phyloP scores from a whole-genome alignment of 2,329 filamentous ascomycete genomes.

The Monilinia fructicola region DNA sequence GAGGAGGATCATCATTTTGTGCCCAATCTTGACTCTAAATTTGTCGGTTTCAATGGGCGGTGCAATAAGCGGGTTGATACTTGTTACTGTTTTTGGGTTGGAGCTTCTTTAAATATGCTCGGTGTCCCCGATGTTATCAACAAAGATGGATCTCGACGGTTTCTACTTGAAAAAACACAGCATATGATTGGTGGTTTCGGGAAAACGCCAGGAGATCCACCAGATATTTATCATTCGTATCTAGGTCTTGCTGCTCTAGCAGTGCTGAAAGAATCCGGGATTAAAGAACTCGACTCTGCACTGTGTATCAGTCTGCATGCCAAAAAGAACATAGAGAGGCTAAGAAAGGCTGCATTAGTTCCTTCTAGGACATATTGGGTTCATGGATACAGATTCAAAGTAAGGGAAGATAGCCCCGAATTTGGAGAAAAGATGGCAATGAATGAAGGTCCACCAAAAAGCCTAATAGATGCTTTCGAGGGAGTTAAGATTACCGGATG shows the following conservation, averaged over 20 bases:
- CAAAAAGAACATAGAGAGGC: constrained; percentile 48
- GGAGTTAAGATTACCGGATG: constrained; percentile 14
- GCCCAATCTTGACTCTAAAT: constrained; percentile 32
- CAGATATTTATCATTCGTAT: constrained; percentile 85
- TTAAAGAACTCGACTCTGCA: constrained; percentile 71
- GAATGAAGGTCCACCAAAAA: constrained; percentile 26
- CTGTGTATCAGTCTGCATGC: constrained; percentile 71
- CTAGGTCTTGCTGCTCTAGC: constrained; percentile 80
- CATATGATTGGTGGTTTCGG: constrained; percentile 81
- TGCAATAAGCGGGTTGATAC: constrained; percentile 92
- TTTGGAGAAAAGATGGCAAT: constrained; percentile 30
- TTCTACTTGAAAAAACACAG: constrained; percentile 82
- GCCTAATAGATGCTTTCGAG: constrained; percentile 23
- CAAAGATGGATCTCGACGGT: constrained; percentile 62
- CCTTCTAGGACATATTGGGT: constrained; percentile 31
- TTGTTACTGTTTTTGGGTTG: constrained; percentile 94
- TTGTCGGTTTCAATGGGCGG: constrained; percentile 83
- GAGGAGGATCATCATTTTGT: constrained; percentile 14
- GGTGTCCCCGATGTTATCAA: constrained; percentile 58
- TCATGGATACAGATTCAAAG: constrained; percentile 35
- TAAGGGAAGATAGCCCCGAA: constrained; percentile 34
- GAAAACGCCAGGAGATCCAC: constrained; percentile 66
- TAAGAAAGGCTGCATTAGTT: constrained; percentile 29
- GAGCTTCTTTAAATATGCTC: constrained; percentile 63
- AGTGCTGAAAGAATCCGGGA: constrained; percentile 65